Evolutionary conservation across 306 rosid species (phyloP).

Genomic region (Trichosanthes cucumerina): DNA sequence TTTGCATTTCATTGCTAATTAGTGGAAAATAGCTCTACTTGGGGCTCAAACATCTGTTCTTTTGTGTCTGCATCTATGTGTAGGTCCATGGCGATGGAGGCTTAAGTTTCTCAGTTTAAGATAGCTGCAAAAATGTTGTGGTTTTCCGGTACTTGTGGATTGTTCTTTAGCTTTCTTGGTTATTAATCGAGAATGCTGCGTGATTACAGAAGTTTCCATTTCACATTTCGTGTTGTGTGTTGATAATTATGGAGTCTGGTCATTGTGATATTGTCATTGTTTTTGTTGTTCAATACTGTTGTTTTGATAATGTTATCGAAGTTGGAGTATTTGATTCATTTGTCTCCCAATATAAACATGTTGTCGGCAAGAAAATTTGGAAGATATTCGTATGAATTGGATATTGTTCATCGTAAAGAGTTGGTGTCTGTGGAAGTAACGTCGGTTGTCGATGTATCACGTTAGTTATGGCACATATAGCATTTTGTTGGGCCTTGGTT

Average conservation of each 20-base stretch:
- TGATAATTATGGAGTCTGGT: background rate
- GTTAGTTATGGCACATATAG: background rate
- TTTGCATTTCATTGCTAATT: background rate
- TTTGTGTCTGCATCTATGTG: background rate
- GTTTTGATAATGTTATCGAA: background rate
- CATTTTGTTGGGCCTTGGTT: background rate
- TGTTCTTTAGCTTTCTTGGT: background rate
- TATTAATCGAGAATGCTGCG: background rate
- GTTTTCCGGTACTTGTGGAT: background rate
- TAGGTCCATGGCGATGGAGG: constrained; percentile 1
- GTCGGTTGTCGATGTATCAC: background rate
- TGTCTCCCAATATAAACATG: background rate
- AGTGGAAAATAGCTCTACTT: background rate
- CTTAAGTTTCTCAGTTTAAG: background rate
- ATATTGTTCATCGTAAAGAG: background rate
- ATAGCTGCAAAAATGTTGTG: background rate
- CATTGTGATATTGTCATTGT: background rate
- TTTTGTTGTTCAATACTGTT: background rate
- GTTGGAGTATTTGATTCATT: background rate
- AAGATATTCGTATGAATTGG: background rate
- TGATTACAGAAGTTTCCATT: background rate
- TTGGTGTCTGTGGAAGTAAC: background rate
- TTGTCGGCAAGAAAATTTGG: background rate
- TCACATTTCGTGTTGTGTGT: background rate
- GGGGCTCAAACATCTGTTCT: background rate